Evolutionary conservation across 441 rosid species (phyloP).

Genomic region (Manihot esculenta): DNA sequence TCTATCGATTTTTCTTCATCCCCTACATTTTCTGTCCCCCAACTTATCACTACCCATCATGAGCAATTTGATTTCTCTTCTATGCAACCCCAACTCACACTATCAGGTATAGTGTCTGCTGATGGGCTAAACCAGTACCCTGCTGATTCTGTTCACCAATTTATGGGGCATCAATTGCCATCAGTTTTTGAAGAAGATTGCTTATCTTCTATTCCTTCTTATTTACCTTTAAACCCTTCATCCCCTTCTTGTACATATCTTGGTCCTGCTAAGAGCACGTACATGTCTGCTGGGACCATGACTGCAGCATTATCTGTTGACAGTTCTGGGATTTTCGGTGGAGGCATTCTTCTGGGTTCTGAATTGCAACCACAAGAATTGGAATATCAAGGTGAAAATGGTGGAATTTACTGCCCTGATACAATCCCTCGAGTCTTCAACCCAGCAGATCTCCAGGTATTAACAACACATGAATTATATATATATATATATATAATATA

Average conservation of each 20-base stretch:
- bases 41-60: slow-evolving; percentile 40
- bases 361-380: slow-evolving; percentile 51
- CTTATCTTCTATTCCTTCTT: slow-evolving; percentile 74
- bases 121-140: slow-evolving; percentile 33
- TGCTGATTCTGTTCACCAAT: slow-evolving; percentile 25
- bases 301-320: slow-evolving; percentile 50
- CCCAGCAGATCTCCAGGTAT: slow-evolving; percentile 61
- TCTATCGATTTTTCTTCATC: slow-evolving; percentile 79
- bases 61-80: slow-evolving; percentile 62
- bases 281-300: slow-evolving; percentile 44
- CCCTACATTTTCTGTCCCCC: slow-evolving; percentile 49
- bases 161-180: slow-evolving; percentile 40
- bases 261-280: slow-evolving; percentile 42
- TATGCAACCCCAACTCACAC: slow-evolving; percentile 42
- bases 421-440: slow-evolving; percentile 44
- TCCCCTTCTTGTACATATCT: slow-evolving; percentile 60
- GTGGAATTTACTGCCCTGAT: slow-evolving; percentile 59
- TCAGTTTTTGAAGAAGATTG: slow-evolving; percentile 74
- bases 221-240: slow-evolving; percentile 54
- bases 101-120: slow-evolving; percentile 31
- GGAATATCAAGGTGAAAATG: slow-evolving; percentile 67
- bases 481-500: background rate
- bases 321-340: slow-evolving; percentile 43
- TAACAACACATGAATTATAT: background rate
- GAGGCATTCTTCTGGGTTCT: slow-evolving; percentile 42